These are phyloP conservation scores for Phytophthora litchii DNA, from an alignment of 352 stramenopile species.

Conservation along the genomic window DNA sequence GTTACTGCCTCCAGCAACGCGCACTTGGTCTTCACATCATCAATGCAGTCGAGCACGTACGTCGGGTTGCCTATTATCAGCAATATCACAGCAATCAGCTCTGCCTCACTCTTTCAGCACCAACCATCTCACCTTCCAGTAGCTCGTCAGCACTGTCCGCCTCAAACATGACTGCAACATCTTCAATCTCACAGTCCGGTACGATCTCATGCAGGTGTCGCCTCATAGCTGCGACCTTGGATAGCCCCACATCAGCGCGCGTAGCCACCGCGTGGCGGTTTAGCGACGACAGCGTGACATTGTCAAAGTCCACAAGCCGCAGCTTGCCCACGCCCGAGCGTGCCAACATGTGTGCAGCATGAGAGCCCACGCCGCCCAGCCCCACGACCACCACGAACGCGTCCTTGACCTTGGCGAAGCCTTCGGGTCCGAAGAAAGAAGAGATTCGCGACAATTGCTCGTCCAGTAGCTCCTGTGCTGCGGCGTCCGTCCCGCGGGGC, in stretches of 20 bases:
- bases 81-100: not conserved
- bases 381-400: constrained; percentile 96
- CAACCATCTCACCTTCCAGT: constrained; percentile 49
- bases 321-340: constrained; percentile 94
- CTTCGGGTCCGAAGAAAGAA: constrained; percentile 95
- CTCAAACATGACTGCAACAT: constrained; percentile 92
- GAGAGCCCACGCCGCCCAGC: constrained; percentile 96
- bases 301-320: constrained; percentile 99
- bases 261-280: constrained; percentile 99
- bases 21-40: constrained; percentile 98
- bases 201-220: constrained; percentile 77
- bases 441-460: constrained; percentile 93
- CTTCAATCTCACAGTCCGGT: constrained; percentile 89
- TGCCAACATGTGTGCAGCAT: constrained; percentile 98
- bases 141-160: constrained; percentile 76
- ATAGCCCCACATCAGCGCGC: constrained; percentile 94
- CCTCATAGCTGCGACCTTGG: constrained; percentile 92
- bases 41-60: constrained; percentile 98
- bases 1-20: constrained; percentile 93
- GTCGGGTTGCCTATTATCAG: constrained; percentile 67
- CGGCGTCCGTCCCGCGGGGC: constrained; percentile 38
- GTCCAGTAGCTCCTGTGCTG: constrained; percentile 58
- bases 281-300: constrained; percentile 98
- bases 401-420: constrained; percentile 89
- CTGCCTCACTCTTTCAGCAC: not conserved